Base-by-base conservation (phyloP, 1,284 basidiomycete genomes). In the Cystobasidium sp. region DNA sequence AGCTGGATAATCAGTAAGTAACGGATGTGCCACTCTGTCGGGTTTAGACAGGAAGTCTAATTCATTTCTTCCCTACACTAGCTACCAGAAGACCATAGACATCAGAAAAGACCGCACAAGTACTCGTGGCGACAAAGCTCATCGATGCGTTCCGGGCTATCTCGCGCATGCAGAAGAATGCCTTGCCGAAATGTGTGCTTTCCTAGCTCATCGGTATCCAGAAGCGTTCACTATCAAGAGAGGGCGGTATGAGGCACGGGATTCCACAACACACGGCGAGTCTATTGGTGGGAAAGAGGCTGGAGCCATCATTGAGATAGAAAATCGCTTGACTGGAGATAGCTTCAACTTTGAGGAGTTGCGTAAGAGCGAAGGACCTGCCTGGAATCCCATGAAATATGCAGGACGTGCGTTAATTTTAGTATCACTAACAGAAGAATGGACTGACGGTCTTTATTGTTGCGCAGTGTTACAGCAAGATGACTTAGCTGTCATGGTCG, bases 401-500 rank as follows among this genome's bases (percentile, higher is more conserved):
- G 84, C 88, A 39, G 87, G 86, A 16, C 80, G 86, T 68, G 78
- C 89, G 88, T 85, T n/a, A n/a, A n/a, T n/a, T n/a, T n/a, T n/a
- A n/a, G n/a, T n/a, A n/a, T n/a, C n/a, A n/a, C n/a, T n/a, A n/a
- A n/a, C n/a, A n/a, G n/a, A n/a, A n/a, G n/a, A n/a, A n/a, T n/a
- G 47, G 14, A 9, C 43, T 43, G 44, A 16, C 67, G 68, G 43
- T 43, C 24, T 18, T 49, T 52, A 16, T 49, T 62, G 39, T 37
- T 53, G 64, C 31, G 18, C 46, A 55, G 64, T 64, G n/a, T 62
- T 53, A 31, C 18, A 65, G 86, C 89, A 91, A 78, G 91, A 92
- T 76, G 91, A 92, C 79, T 83, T 91, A 53, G 89, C 89, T 14
- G 80, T 92, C 14, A 90, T 92, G 89, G 82, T 91, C 41, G 89